Evolutionary conservation across 345 rosid species (phyloP).

Genomic region (Pugionium cornutum): DNA sequence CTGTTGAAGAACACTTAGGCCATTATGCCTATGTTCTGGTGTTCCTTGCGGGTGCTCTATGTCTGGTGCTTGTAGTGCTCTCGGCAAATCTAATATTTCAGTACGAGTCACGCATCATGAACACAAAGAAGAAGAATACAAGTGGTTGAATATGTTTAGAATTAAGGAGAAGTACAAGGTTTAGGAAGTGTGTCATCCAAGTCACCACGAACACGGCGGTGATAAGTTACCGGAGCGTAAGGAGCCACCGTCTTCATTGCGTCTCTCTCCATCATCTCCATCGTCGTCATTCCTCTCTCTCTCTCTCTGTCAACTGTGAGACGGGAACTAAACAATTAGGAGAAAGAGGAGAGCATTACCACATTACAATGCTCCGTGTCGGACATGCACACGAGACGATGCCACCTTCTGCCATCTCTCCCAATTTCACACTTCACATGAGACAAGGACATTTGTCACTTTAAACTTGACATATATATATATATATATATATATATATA

Average conservation of each 20-base stretch:
- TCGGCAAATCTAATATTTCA: conserved; percentile 58
- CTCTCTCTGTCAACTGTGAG: not conserved
- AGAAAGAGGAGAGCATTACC: too few relatives aligned
- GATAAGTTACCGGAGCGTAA: conserved; percentile 68
- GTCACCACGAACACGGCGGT: conserved; percentile 60
- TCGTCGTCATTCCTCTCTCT: conserved; percentile 18
- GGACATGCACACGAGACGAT: too few relatives aligned
- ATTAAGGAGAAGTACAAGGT: conserved; percentile 52
- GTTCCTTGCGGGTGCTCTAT: conserved; percentile 74
- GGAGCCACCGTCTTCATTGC: conserved; percentile 74
- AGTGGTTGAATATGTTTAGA: too few relatives aligned
- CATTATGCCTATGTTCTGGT: conserved; percentile 52
- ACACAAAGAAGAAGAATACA: too few relatives aligned
- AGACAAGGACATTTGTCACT: not conserved
- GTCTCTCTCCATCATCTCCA: conserved; percentile 45
- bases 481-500: too few relatives aligned
- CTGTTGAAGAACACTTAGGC: conserved; percentile 81
- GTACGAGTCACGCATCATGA: not conserved
- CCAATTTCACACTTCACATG: conserved; percentile 5
- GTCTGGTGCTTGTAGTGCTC: conserved; percentile 82
- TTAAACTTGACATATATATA: too few relatives aligned
- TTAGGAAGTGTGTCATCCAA: conserved; percentile 72
- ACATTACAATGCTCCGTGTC: too few relatives aligned
- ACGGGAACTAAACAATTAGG: not conserved
- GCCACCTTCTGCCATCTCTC: conserved; percentile 13